Conservation (phyloP, 2,329 filamentous ascomycete species). For the Fusarium sp. region DNA sequence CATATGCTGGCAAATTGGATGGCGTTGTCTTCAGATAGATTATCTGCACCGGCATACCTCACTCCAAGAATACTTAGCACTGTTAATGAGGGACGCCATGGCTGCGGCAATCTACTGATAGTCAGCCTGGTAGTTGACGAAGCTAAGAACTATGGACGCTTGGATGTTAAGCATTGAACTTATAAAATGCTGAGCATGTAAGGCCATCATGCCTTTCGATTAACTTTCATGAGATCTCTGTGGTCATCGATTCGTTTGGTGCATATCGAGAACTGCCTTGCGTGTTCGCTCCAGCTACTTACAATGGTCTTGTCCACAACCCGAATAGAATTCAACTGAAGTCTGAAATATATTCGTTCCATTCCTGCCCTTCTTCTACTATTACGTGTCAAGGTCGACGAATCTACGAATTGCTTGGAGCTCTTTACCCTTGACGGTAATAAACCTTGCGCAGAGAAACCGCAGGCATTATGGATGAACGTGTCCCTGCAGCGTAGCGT, state of each 20-base stretch:
- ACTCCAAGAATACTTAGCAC: neutral
- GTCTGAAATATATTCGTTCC: neutral
- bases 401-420: neutral
- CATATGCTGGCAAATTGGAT: neutral
- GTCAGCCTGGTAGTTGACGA: neutral
- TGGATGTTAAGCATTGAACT: neutral
- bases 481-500: conserved; percentile 37
- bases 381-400: neutral
- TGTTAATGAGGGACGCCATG: neutral
- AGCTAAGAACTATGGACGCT: neutral
- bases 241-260: neutral
- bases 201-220: conserved; percentile 6
- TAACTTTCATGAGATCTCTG: neutral
- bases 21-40: neutral
- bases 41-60: neutral
- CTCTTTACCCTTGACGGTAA: neutral
- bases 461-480: conserved; percentile 5
- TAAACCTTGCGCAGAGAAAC: conserved; percentile 7
- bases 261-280: neutral
- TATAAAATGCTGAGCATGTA: neutral
- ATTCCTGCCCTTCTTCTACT: conserved; percentile 3
- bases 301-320: neutral
- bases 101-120: neutral
- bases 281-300: neutral
- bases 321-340: neutral